A percentile compares a stretch with the other conserved stretches of the same genome.
Evolutionary conservation across 805 yeast genomes (phyloP).

Genomic region (Torulaspora quercuum): DNA sequence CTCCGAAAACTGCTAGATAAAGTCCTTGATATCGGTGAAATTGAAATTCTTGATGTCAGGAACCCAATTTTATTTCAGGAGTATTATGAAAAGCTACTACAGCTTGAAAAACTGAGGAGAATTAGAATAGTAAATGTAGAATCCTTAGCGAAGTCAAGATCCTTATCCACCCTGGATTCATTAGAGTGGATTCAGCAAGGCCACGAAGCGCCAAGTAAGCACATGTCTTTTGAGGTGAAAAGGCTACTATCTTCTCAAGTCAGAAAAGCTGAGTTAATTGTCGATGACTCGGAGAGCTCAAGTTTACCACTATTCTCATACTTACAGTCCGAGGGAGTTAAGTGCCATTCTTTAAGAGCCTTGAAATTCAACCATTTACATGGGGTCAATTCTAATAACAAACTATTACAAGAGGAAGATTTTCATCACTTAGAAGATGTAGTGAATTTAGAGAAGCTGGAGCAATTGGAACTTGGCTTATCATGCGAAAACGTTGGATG

Average conservation of each 20-base stretch:
- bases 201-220: constrained; percentile 9
- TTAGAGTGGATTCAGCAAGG: constrained; percentile 14
- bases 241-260: constrained; percentile 14
- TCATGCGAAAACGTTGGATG: constrained; percentile 51
- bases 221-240: constrained; percentile 8
- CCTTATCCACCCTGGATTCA: constrained; percentile 14
- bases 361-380: constrained; percentile 47
- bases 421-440: constrained; percentile 32
- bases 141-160: constrained; percentile 11
- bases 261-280: constrained; percentile 24
- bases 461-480: constrained; percentile 48
- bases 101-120: constrained; percentile 14
- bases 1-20: constrained; percentile 21
- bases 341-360: constrained; percentile 27
- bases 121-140: constrained; percentile 15
- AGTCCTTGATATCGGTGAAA: constrained; percentile 21
- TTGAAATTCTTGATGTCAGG: constrained; percentile 25
- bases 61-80: constrained; percentile 20
- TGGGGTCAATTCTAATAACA: constrained; percentile 42
- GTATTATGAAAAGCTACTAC: constrained; percentile 13
- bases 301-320: constrained; percentile 38
- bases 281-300: constrained; percentile 39
- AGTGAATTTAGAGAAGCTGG: constrained; percentile 33
- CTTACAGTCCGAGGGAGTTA: constrained; percentile 14
- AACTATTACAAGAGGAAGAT: constrained; percentile 35